These are phyloP conservation scores for Sporothrix schenckii DNA, from an alignment of 2,329 filamentous ascomycete species.

Conservation along the genomic window DNA sequence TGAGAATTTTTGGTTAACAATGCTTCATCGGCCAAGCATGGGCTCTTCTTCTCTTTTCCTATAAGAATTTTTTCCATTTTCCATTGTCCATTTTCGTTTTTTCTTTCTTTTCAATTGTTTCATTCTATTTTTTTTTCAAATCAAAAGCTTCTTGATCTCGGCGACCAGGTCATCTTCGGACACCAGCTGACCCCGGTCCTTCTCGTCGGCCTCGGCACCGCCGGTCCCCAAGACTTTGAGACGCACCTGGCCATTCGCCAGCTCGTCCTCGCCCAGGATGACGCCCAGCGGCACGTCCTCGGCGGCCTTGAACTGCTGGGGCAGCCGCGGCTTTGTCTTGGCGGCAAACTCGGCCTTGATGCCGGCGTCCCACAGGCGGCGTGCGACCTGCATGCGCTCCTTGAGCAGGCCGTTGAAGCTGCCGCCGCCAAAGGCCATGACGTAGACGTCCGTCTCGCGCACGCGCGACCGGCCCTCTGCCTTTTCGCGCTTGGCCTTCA, in stretches of 20 bases:
- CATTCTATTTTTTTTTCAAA: not conserved
- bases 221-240: slow-evolving; percentile 72
- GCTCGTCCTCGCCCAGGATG: slow-evolving; percentile 88
- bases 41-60: not conserved
- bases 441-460: slow-evolving; percentile 84
- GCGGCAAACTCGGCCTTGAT: slow-evolving; percentile 89
- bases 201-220: slow-evolving; percentile 71
- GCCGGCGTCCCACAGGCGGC: slow-evolving; percentile 79
- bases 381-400: slow-evolving; percentile 80
- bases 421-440: slow-evolving; percentile 91
- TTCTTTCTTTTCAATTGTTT: not conserved
- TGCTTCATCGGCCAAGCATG: not conserved
- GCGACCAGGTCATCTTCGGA: slow-evolving; percentile 63
- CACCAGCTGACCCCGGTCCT: slow-evolving; percentile 85
- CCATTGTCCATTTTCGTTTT: not conserved
- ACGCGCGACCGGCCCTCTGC: slow-evolving; percentile 53
- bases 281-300: slow-evolving; percentile 86
- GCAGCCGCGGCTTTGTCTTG: slow-evolving; percentile 89
- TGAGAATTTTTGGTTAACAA: not conserved
- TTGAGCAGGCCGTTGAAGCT: slow-evolving; percentile 70
- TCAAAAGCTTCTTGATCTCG: slow-evolving; percentile 57
- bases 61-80: not conserved
- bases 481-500: slow-evolving; percentile 70
- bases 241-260: slow-evolving; percentile 79
- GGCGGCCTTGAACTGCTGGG: slow-evolving; percentile 87